Evolutionary conservation across 805 yeast species (phyloP).

Genomic region (Komagataella mondaviorum): DNA sequence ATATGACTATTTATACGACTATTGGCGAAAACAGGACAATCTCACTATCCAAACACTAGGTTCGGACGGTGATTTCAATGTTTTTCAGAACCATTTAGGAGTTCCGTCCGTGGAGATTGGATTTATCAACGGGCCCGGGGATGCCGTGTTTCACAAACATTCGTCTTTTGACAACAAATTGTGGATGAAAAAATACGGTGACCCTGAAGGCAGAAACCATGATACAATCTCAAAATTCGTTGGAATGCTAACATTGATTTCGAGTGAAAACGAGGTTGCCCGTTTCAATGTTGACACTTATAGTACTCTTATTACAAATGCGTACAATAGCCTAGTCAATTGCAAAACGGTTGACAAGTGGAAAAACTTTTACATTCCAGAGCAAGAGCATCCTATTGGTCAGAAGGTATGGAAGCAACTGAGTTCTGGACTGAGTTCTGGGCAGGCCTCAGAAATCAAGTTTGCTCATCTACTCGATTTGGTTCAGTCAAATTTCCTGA

Average conservation of each 20-base stretch:
- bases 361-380: slow-evolving; percentile 1
- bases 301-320: slow-evolving; percentile 9
- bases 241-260: slow-evolving; percentile 38
- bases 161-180: slow-evolving; percentile 44
- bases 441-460: slow-evolving; percentile 1
- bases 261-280: slow-evolving; percentile 42
- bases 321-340: slow-evolving; percentile 1
- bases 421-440: not conserved
- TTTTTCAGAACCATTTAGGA: slow-evolving; percentile 55
- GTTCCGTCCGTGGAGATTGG: slow-evolving; percentile 47
- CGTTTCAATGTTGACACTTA: slow-evolving; percentile 26
- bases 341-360: slow-evolving; percentile 5
- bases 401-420: not conserved
- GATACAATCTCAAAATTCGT: slow-evolving; percentile 43
- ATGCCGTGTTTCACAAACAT: slow-evolving; percentile 43
- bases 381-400: not conserved
- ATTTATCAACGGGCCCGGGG: slow-evolving; percentile 22
- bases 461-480: slow-evolving; percentile 3
- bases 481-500: slow-evolving; percentile 3
- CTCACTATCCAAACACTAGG: slow-evolving; percentile 28
- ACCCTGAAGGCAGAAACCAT: slow-evolving; percentile 39
- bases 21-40: slow-evolving; percentile 25
- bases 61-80: slow-evolving; percentile 40
- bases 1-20: slow-evolving; percentile 28
- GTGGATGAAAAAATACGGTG: slow-evolving; percentile 41